Base-by-base conservation (phyloP, 2,329 filamentous ascomycete genomes). In the Dactylellina haptotyla region DNA sequence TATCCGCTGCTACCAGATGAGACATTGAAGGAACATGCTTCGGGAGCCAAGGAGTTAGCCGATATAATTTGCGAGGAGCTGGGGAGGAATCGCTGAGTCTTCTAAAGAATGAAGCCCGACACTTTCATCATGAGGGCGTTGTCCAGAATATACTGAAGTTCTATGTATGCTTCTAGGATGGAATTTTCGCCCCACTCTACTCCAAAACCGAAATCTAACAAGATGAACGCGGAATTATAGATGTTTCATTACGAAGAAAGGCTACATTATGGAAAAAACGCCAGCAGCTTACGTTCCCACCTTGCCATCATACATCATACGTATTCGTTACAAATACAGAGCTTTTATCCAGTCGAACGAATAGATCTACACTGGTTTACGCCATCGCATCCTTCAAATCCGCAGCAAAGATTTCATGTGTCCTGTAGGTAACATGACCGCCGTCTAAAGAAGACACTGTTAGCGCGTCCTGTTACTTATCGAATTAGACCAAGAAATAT, bases 381-480 rank as follows among this genome's bases (percentile, higher is more conserved):
- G 57, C 66, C 50, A 71, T 71, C 10, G 57, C 66, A 12, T 48
- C 41, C 48, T 50, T 62, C 8, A 71, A 37, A 26, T 71, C 66
- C n/a, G 45, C 66, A 6, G 66, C 57, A 43, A 71, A 56, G 6
- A 71, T 71, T 25, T 62, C 20, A 16, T 71, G 66, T 0, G 41
- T 39, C 18, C 10, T 43, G 14, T 46, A 71, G 14, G 57, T 71
- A 20, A 71, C 18, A 30, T 71, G 66, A 6, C 66, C 66, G 14
- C 58, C 46, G 14, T 71, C 66, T 71, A 34, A 34, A 10, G 16
- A 18, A 16, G 18, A 25, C n/a, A n/a, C n/a, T n/a, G 43, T 41
- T 14, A 37, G 45, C 16, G 4, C 2, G 2, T 50, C 14, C 20
- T 26, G 6, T 28, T 12, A 34, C 6, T 51, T 2, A 25, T n/a